A percentile compares a stretch with the other conserved stretches of the same genome.
These are phyloP conservation scores for Cardamine occulta DNA, from an alignment of 345 rosid genomes.

Conservation along the genomic window DNA sequence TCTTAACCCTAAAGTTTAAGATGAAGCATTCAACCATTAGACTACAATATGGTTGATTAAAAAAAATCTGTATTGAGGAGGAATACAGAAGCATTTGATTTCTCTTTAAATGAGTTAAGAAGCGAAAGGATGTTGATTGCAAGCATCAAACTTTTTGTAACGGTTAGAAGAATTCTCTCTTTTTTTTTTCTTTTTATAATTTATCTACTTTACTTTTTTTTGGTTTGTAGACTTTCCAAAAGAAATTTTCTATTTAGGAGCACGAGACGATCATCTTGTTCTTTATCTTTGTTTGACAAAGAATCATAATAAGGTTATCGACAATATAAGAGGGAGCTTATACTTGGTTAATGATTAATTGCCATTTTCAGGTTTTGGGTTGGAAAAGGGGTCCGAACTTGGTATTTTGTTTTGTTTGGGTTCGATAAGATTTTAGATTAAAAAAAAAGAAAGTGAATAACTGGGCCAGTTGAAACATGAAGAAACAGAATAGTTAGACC, in stretches of 20 bases:
- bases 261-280: constrained; percentile 25
- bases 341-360: not conserved
- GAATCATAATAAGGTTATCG: constrained; percentile 27
- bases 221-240: constrained; percentile 16
- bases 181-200: not conserved
- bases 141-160: constrained; percentile 41
- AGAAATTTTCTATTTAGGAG: constrained; percentile 28
- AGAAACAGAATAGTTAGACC: not conserved
- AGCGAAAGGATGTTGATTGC: constrained; percentile 27
- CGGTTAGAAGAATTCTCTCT: constrained; percentile 28
- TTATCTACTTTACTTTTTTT: constrained; percentile 9
- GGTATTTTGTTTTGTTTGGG: not conserved
- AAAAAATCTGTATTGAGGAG: constrained; percentile 17
- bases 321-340: not conserved
- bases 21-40: not conserved
- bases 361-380: not conserved
- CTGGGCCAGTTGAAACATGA: not conserved
- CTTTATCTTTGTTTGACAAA: constrained; percentile 14
- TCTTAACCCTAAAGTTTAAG: not conserved
- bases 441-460: not conserved
- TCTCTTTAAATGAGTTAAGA: constrained; percentile 32
- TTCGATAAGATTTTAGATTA: not conserved
- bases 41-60: not conserved
- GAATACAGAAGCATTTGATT: constrained; percentile 32
- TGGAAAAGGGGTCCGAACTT: not conserved